These are phyloP conservation scores for Aechmea fasciata DNA, from an alignment of 176 grass and related monocot species.

Conservation along the genomic window DNA sequence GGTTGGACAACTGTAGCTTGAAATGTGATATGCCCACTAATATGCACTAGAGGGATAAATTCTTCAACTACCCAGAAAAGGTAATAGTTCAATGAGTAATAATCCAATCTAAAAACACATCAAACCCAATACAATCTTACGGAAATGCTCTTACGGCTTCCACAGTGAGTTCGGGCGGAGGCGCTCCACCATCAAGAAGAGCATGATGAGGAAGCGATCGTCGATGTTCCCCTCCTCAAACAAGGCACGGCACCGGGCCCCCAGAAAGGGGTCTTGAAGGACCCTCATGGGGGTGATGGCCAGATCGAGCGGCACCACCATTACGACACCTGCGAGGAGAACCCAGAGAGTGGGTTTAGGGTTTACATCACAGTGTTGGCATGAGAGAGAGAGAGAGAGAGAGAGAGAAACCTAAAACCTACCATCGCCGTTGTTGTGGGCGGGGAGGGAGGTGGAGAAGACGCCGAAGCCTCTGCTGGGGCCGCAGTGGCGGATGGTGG, in stretches of 20 bases:
- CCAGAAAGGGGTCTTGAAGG: constrained; percentile 69
- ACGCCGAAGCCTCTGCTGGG: constrained; percentile 46
- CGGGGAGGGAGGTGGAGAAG: constrained; percentile 30
- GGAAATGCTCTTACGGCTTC: constrained; percentile 55
- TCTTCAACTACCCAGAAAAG: background rate
- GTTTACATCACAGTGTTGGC: background rate
- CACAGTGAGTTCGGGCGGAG: constrained; percentile 63
- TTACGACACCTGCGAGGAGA: constrained; percentile 38
- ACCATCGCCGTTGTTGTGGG: constrained; percentile 27
- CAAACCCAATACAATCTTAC: no score
- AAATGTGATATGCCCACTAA: background rate
- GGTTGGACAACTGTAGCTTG: no score
- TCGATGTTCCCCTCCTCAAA: constrained; percentile 63
- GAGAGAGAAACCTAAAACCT: constrained; percentile 4
- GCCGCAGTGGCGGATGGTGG: constrained; percentile 50
- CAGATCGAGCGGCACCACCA: constrained; percentile 89
- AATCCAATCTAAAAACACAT: background rate
- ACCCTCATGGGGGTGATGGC: constrained; percentile 84
- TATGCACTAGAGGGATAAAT: background rate
- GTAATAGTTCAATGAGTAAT: background rate
- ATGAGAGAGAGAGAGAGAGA: background rate
- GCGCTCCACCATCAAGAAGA: constrained; percentile 86
- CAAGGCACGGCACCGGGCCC: constrained; percentile 50
- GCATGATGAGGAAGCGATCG: constrained; percentile 76
- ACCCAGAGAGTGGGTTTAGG: background rate